These are phyloP conservation scores for Alternaria ventricosa DNA, from an alignment of 2,329 filamentous ascomycete species.

Conservation along the genomic window DNA sequence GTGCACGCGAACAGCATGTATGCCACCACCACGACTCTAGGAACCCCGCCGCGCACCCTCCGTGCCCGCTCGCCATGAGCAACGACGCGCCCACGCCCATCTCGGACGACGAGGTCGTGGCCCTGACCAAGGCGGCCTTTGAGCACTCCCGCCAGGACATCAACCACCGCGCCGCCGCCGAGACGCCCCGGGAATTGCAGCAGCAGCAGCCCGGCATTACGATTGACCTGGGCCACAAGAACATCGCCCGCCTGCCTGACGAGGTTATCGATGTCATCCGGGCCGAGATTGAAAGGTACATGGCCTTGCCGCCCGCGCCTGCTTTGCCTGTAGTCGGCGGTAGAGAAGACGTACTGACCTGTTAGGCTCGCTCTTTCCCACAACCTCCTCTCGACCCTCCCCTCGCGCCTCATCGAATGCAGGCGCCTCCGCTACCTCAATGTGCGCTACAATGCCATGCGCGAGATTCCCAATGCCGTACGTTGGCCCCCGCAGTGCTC, in stretches of 20 bases:
- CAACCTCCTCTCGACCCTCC: conserved; percentile 75
- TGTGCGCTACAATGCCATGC: conserved; percentile 76
- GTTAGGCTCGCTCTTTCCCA: conserved; percentile 79
- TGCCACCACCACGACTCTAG: conserved; percentile 1
- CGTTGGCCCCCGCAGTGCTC: conserved; percentile 38
- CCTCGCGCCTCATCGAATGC: conserved; percentile 75
- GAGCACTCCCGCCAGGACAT: conserved; percentile 70
- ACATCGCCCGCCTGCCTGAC: conserved; percentile 73
- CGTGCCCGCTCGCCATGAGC: conserved; percentile 42
- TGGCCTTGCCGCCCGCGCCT: background rate
- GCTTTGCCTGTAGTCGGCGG: background rate
- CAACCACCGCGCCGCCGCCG: conserved; percentile 56
- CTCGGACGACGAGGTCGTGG: conserved; percentile 69
- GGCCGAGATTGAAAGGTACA: conserved; percentile 73
- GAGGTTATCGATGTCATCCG: conserved; percentile 79
- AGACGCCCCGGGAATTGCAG: conserved; percentile 64
- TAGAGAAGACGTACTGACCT: background rate
- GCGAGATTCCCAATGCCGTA: conserved; percentile 70
- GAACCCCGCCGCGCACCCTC: conserved; percentile 10
- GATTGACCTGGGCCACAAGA: conserved; percentile 77
- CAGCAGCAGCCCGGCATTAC: conserved; percentile 73
- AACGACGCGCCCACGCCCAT: conserved; percentile 54
- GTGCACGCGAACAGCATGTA: conserved; percentile 15
- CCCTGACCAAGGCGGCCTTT: conserved; percentile 71
- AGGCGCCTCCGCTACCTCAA: conserved; percentile 81